Evolutionary conservation across 805 yeast genomes (phyloP), one percentile per base, ranked within the genome.

Genomic region (Clavispora fructus): DNA sequence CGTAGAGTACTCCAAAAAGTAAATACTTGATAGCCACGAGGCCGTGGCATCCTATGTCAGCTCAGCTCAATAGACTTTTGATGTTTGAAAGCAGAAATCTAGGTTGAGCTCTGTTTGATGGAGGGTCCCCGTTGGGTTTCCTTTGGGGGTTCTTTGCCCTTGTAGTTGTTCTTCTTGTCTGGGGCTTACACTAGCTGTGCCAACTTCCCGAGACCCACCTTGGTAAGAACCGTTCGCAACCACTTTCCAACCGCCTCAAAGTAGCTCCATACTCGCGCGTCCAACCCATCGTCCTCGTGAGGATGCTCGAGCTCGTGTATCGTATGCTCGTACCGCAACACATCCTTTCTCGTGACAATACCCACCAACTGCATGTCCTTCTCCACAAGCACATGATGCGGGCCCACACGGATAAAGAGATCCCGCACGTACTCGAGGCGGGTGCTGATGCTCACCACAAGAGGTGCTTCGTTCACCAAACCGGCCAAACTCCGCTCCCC

Each of bases 311-410:
- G 37, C 31, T 60, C 58, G 44, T 67, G 68, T n/a, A 51, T 48
- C 10, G 71, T 65, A 47, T 65, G 59, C 52, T 83, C 85, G 56
- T 78, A 88, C 50, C 83, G 73, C 43, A 91, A 64, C 14, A 92
- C 71, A 59, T 91, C 98, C 58, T 94, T 94, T 47, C 91, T 75
- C 0, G 96, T 88, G 1, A 95, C 67, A n/a, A 88, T 59, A 0
- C 99, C 99, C 13, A 73, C 74, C 14, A 88, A 59, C 2, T 60
- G 50, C 1, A 91, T 94, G 28, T 74, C 64, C 9, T 79, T 73
- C 45, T 83, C 85, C 1, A 87, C 83, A 37, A 85, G 71, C 1
- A 94, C 73, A 27, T 82, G 76, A 39, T 86, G 71, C 8, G 97
- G 96, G 0, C 98, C 97, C 27, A 90, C 60, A 52, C 84, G 82